phyloP scores from a whole-genome alignment of 345 rosid species.

The Viola odorata region DNA sequence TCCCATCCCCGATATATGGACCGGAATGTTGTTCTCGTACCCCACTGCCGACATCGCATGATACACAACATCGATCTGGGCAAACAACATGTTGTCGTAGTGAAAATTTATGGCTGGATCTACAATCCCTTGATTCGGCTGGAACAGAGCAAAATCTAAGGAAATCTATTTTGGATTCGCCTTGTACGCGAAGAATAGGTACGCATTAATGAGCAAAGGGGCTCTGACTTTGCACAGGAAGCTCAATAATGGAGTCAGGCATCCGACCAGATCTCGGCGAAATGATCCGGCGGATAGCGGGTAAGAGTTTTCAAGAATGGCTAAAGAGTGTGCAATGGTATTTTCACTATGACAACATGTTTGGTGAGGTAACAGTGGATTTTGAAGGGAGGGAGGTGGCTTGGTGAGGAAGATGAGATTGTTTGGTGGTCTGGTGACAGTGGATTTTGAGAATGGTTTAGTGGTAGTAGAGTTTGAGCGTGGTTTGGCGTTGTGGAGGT shows the following conservation, averaged over 20 bases:
- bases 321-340: slow-evolving; percentile 74
- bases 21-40: slow-evolving; percentile 40
- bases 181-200: slow-evolving; percentile 94
- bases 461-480: too few relatives aligned
- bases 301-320: slow-evolving; percentile 60
- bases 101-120: slow-evolving; percentile 64
- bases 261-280: slow-evolving; percentile 48
- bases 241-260: slow-evolving; percentile 46
- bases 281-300: slow-evolving; percentile 88
- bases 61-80: slow-evolving; percentile 85
- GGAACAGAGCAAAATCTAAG: slow-evolving; percentile 72
- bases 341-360: too few relatives aligned
- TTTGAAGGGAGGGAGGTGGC: too few relatives aligned
- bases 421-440: too few relatives aligned
- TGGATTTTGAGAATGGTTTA: too few relatives aligned
- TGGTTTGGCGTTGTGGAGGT: too few relatives aligned
- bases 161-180: slow-evolving; percentile 64
- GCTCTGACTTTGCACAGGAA: slow-evolving; percentile 65
- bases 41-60: slow-evolving; percentile 63
- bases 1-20: slow-evolving; percentile 89
- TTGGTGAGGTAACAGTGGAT: too few relatives aligned
- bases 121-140: slow-evolving; percentile 55
- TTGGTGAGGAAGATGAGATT: too few relatives aligned
- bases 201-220: slow-evolving; percentile 79
- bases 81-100: slow-evolving; percentile 87